phyloP scores from a whole-genome alignment of 805 yeast species.

The Metschnikowia aberdeeniae region DNA sequence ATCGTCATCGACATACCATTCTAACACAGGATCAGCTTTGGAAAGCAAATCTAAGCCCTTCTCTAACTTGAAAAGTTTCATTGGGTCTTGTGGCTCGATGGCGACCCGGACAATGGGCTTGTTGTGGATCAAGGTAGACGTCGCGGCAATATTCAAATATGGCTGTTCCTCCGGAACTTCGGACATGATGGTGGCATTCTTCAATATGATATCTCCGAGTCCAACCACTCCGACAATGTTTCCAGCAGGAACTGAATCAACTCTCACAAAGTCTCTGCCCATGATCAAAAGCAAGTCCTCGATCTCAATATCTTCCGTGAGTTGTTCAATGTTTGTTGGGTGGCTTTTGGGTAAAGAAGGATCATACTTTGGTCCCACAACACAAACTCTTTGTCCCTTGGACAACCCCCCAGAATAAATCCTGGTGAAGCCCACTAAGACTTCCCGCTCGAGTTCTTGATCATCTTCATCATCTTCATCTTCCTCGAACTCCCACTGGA shows the following conservation, averaged over 20 bases:
- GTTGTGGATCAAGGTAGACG: constrained; percentile 48
- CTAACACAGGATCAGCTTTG: constrained; percentile 93
- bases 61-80: constrained; percentile 69
- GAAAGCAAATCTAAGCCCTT: constrained; percentile 74
- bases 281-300: constrained; percentile 74
- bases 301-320: constrained; percentile 54
- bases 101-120: constrained; percentile 95
- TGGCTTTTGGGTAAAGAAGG: constrained; percentile 44
- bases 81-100: constrained; percentile 87
- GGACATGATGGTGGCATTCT: constrained; percentile 76
- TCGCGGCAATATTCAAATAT: constrained; percentile 55
- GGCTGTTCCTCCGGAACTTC: constrained; percentile 67
- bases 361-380: constrained; percentile 84
- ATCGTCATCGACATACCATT: constrained; percentile 72
- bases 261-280: constrained; percentile 85
- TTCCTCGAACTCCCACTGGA: constrained; percentile 48
- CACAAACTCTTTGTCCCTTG: constrained; percentile 69
- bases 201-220: constrained; percentile 72
- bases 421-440: constrained; percentile 82
- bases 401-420: constrained; percentile 79
- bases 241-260: constrained; percentile 87
- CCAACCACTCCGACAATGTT: constrained; percentile 94
- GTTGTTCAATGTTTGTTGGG: constrained; percentile 45
- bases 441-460: constrained; percentile 50
- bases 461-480: constrained; percentile 47